phyloP scores from a whole-genome alignment of 2,329 filamentous ascomycete genomes.

The Diplodia corticola region DNA sequence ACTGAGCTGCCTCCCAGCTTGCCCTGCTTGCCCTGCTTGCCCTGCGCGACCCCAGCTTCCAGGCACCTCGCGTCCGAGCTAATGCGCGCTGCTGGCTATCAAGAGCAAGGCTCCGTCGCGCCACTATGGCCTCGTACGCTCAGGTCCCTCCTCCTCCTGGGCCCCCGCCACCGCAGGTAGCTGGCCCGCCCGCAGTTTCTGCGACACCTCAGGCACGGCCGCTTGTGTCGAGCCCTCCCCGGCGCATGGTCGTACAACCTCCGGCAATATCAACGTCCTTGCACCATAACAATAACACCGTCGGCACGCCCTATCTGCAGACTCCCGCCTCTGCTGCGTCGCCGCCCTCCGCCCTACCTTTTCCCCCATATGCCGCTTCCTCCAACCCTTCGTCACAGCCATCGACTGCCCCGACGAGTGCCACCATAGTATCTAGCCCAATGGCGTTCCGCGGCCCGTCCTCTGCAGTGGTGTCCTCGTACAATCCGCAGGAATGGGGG shows the following conservation, averaged over 20 bases:
- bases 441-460: slow-evolving; percentile 39
- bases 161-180: slow-evolving; percentile 9
- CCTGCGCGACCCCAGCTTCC: background rate
- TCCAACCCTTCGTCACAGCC: slow-evolving; percentile 27
- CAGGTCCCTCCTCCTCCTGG: slow-evolving; percentile 22
- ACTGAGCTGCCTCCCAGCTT: slow-evolving; percentile 4
- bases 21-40: too few species aligned
- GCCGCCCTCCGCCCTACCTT: slow-evolving; percentile 36
- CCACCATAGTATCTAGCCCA: slow-evolving; percentile 35
- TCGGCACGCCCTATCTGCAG: slow-evolving; percentile 36
- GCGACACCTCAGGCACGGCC: slow-evolving; percentile 13
- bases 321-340: slow-evolving; percentile 41
- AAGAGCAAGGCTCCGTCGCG: slow-evolving; percentile 17
- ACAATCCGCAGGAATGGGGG: slow-evolving; percentile 54
- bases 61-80: slow-evolving; percentile 11
- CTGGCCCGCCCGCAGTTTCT: slow-evolving; percentile 17
- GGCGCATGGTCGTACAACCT: slow-evolving; percentile 44
- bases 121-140: slow-evolving; percentile 17
- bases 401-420: slow-evolving; percentile 36
- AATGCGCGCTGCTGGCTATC: slow-evolving; percentile 12
- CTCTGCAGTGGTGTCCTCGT: slow-evolving; percentile 35
- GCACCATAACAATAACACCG: slow-evolving; percentile 31
- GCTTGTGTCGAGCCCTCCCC: slow-evolving; percentile 27
- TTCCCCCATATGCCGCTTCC: slow-evolving; percentile 37
- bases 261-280: slow-evolving; percentile 44